Conservation (phyloP, 1,284 basidiomycete species). For the Leccinum griseonigrum region DNA sequence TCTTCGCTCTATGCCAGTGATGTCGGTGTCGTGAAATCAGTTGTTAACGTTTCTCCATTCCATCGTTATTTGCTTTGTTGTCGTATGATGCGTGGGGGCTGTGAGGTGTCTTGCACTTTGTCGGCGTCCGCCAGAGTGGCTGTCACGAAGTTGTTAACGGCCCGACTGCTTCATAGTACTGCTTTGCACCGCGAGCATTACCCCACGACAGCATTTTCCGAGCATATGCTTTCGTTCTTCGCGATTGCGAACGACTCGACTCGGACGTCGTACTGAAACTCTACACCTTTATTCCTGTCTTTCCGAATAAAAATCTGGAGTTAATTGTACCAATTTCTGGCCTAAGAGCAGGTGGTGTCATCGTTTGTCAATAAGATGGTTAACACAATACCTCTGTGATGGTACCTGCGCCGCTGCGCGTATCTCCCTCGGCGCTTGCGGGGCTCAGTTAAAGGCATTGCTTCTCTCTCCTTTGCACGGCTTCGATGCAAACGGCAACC, state of each 20-base stretch:
- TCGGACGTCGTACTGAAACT: constrained; percentile 64
- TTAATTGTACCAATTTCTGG: constrained; percentile 50
- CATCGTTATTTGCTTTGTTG: constrained; percentile 28
- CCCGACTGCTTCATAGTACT: constrained; percentile 83
- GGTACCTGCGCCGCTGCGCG: constrained; percentile 17
- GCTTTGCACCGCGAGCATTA: constrained; percentile 28
- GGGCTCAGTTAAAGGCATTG: constrained; percentile 17
- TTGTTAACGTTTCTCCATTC: constrained; percentile 62
- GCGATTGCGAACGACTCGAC: constrained; percentile 62
- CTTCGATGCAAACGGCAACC: constrained; percentile 8
- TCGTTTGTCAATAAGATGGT: not conserved
- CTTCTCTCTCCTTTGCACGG: constrained; percentile 20
- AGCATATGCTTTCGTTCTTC: constrained; percentile 66
- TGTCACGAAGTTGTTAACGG: constrained; percentile 65
- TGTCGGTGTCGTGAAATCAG: constrained; percentile 78
- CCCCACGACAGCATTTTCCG: constrained; percentile 79
- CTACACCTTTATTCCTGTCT: constrained; percentile 60
- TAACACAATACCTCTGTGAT: constrained; percentile 14
- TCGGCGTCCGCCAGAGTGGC: constrained; percentile 70
- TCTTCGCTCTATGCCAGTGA: constrained; percentile 66
- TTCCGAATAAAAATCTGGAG: constrained; percentile 66
- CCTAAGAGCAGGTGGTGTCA: constrained; percentile 13
- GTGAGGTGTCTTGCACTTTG: constrained; percentile 29
- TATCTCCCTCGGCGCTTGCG: constrained; percentile 34
- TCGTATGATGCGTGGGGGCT: constrained; percentile 6